Base-by-base conservation (phyloP, 257 asterid genomes). In the Mentha longifolia region DNA sequence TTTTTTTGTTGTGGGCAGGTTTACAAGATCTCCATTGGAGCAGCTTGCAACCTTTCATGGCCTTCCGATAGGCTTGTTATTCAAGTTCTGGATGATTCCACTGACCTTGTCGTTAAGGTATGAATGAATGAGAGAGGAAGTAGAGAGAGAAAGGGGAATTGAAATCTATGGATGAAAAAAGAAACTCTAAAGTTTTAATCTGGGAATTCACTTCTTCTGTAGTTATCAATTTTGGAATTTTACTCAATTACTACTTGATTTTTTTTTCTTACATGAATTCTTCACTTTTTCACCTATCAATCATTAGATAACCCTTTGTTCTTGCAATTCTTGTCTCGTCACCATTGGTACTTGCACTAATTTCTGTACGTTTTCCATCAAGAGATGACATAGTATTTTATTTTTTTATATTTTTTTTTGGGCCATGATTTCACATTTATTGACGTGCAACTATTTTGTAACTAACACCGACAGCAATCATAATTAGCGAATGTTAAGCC, bases 21-120 rank as follows among this genome's bases (percentile, higher is more conserved):
- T 33, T 89, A 91, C 72, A 89, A 91, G 96, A 85, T 92, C 87
- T 92, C 97, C 70, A 92, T 92, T 77, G 98, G 98, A 46, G 98
- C 98, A 61, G 97, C 97, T 64, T 92, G 97, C 74, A 92, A 92
- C 72, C 95, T 92, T 54, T 85, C 97, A 0, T 92, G 98, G 98
- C 98, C 98, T 42, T 77, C 95, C 2, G 97, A 90, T 84, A 89
- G 97, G 71, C 81, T 92, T 15, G 96, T 92, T 69, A 90, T 92
- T 82, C 98, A 92, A 81, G 98, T 92, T 6, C 85, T 92, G 61
- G 97, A 90, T 75, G 98, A 92, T 75, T 92, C 98, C 6, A 92
- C 96, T 6, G 98, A 92, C 70, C 52, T 11, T 43, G 22, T 68
- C 17, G 31, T 82, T 74, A 92, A 92, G 98, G 97, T 89, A 85